Evolutionary conservation across 2,329 filamentous ascomycete species (phyloP), one percentile per base, ranked within the genome.

Genomic region (Claviceps sp.): DNA sequence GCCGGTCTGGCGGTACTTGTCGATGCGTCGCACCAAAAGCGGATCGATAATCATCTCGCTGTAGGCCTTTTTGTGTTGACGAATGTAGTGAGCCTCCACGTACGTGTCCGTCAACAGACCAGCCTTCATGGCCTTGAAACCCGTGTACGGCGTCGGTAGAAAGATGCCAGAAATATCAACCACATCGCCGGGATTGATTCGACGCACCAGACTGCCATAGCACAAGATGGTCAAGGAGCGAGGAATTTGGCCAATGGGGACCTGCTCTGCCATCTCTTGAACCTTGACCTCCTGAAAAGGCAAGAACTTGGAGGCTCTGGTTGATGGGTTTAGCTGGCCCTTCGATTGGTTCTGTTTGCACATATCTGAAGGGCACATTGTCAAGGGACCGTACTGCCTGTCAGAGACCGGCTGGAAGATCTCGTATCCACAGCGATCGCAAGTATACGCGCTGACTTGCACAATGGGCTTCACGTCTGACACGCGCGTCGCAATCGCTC

Each of bases 221-320:
- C 89, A 95, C 61, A 95, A 80, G 22, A 98, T 74, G 0, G 91
- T 97, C 56, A 98, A 72, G 53, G 89, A 89, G 54, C 93, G 82
- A 36, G 93, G 93, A 61, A 98, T 98, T 65, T 98, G 93, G 49
- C 93, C 93, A 57, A 98, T 94, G 7, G 93, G 93, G 0, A 98
- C 93, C 67, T 98, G 93, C 66, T 98, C 93, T n/a, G 93, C 89
- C 82, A 97, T 88, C 66, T 98, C 93, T 69, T 98, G 93, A 52
- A 98, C 89, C 72, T 97, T 97, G 69, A 97, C 82, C 69, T 98
- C 93, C 68, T 98, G 93, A 73, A 98, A 98, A 3, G 93, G 89
- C 62, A 95, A 72, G 64, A 97, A 98, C 63, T 97, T 98, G 49
- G 90, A 96, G 0, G 91, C 93, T 61, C 93, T 81, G n/a, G 90